Evolutionary conservation across 2,329 filamentous ascomycete species (phyloP).

Genomic region (Metarhizium album): DNA sequence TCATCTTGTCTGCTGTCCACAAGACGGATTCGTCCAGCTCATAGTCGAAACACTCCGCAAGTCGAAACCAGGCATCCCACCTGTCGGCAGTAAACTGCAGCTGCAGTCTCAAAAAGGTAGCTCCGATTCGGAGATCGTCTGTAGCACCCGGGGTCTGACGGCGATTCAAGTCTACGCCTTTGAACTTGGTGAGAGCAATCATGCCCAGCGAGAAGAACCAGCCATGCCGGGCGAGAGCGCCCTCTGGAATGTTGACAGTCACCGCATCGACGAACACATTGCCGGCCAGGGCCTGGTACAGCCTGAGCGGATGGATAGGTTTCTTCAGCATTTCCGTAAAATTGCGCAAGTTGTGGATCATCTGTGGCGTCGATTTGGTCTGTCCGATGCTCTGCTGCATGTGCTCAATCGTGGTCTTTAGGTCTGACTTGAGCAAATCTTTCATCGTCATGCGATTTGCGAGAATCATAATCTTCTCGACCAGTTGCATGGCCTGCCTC

Average conservation of each 20-base stretch:
- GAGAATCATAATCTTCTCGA: constrained; percentile 74
- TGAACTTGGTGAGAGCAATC: constrained; percentile 79
- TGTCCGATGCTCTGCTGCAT: constrained; percentile 80
- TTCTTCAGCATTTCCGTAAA: constrained; percentile 73
- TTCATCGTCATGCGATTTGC: constrained; percentile 79
- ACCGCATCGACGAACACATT: constrained; percentile 64
- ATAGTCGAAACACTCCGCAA: constrained; percentile 79
- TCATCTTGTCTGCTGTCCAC: constrained; percentile 86
- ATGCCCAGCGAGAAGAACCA: constrained; percentile 92
- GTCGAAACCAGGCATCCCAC: constrained; percentile 86
- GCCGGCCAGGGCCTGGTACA: constrained; percentile 75
- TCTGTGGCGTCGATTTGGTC: constrained; percentile 66
- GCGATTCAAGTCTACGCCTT: constrained; percentile 56
- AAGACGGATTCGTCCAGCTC: constrained; percentile 79
- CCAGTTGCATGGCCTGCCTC: constrained; percentile 66
- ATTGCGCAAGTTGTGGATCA: constrained; percentile 79
- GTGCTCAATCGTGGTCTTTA: constrained; percentile 84
- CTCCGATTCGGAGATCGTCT: constrained; percentile 73
- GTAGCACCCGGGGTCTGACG: constrained; percentile 68
- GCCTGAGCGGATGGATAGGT: constrained; percentile 67
- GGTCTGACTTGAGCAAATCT: constrained; percentile 80
- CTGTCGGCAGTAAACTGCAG: constrained; percentile 70
- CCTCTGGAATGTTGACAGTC: constrained; percentile 56
- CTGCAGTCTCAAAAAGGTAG: constrained; percentile 70
- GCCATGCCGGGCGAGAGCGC: constrained; percentile 63